Conservation (phyloP, 441 rosid genomes). For the Pelargonium citronellum region DNA sequence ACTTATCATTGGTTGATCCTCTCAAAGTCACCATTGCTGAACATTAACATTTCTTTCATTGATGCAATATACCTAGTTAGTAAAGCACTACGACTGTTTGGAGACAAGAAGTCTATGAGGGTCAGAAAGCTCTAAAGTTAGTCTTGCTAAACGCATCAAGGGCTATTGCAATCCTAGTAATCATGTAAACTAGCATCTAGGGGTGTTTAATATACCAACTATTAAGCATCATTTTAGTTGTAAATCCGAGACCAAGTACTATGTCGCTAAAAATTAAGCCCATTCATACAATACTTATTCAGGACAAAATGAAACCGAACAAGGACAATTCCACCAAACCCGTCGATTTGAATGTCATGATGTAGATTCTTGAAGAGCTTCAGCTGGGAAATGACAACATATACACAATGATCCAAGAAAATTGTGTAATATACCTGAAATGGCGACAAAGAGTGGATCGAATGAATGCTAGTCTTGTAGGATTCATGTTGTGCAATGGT, state of each 20-base stretch:
- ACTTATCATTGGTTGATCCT: background rate
- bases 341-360: background rate
- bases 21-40: background rate
- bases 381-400: background rate
- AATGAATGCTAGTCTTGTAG: conserved; percentile 77
- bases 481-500: conserved; percentile 79
- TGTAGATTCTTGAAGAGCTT: background rate
- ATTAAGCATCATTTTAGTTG: background rate
- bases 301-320: background rate
- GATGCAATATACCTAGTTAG: background rate
- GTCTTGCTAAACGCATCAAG: background rate
- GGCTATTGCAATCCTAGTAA: background rate
- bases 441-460: conserved; percentile 88
- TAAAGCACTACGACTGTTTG: background rate
- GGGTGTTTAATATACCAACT: background rate
- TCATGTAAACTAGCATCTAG: background rate
- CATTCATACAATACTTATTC: background rate
- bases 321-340: background rate
- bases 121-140: no score
- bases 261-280: background rate
- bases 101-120: no score
- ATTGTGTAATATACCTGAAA: conserved; percentile 41
- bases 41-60: background rate
- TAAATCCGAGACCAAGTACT: background rate
- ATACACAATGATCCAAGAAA: background rate